A percentile compares a stretch with the other conserved stretches of the same genome.
Evolutionary conservation across 805 yeast species (phyloP).

Genomic region (Kodamaea neixiangensis): DNA sequence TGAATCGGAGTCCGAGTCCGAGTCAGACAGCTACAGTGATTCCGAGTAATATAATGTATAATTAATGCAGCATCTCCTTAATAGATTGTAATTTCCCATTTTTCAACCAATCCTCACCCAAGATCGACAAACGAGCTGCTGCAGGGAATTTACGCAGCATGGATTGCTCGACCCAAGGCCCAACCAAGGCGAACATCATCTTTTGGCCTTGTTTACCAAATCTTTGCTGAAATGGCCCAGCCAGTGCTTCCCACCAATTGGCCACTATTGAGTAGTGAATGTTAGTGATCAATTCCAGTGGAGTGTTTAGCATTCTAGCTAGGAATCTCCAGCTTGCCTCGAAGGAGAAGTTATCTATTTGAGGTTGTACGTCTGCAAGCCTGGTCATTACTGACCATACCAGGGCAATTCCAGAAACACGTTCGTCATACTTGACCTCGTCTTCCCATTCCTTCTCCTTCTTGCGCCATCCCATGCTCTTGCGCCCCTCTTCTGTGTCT

Average conservation of each 20-base stretch:
- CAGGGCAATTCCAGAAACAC: conserved; percentile 83
- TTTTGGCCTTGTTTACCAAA: conserved; percentile 76
- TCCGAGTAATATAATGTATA: background rate
- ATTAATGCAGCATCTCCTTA: conserved; percentile 42
- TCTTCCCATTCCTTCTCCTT: conserved; percentile 55
- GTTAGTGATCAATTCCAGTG: conserved; percentile 52
- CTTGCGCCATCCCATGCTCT: conserved; percentile 83
- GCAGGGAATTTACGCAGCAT: conserved; percentile 63
- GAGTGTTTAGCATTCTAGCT: conserved; percentile 69
- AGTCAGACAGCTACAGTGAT: conserved; percentile 6
- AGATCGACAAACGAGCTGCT: conserved; percentile 71
- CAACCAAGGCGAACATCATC: conserved; percentile 48
- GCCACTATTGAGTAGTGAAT: conserved; percentile 72
- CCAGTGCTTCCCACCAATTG: conserved; percentile 92
- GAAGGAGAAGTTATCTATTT: conserved; percentile 32
- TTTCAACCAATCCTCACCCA: conserved; percentile 77
- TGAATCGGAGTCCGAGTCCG: conserved; percentile 7
- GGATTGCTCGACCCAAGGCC: conserved; percentile 54
- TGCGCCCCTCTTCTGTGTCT: conserved; percentile 80
- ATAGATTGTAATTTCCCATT: conserved; percentile 48
- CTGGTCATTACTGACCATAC: conserved; percentile 77
- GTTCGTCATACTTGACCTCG: conserved; percentile 73
- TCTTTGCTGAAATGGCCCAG: conserved; percentile 49
- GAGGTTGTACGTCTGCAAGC: conserved; percentile 18
- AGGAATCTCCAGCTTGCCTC: conserved; percentile 62